These are phyloP conservation scores for Clavispora santaluciae DNA, from an alignment of 805 yeast genomes.

Conservation along the genomic window DNA sequence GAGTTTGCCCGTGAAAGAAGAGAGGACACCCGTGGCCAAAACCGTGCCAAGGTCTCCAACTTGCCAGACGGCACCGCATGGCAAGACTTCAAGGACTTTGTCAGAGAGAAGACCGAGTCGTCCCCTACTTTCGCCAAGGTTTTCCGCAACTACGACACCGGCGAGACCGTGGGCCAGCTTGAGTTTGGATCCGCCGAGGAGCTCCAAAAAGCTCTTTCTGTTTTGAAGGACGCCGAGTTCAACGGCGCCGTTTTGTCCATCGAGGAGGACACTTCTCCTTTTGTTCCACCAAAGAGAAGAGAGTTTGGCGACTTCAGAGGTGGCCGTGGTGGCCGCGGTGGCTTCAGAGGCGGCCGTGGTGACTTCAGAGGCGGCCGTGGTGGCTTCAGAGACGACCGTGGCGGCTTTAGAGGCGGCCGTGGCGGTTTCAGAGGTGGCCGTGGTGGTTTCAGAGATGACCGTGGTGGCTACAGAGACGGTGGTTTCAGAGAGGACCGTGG, in stretches of 20 bases:
- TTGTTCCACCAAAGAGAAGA: slow-evolving; percentile 48
- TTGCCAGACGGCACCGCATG: slow-evolving; percentile 75
- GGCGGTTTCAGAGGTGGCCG: slow-evolving; percentile 30
- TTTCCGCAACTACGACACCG: slow-evolving; percentile 45
- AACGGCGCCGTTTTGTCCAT: slow-evolving; percentile 66
- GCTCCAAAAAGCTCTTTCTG: slow-evolving; percentile 66
- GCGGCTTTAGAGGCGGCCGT: slow-evolving; percentile 39
- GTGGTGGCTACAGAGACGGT: slow-evolving; percentile 26
- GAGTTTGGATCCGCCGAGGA: slow-evolving; percentile 66
- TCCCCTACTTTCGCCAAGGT: slow-evolving; percentile 58
- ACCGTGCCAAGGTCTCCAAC: slow-evolving; percentile 63
- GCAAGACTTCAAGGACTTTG: slow-evolving; percentile 89
- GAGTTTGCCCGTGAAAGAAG: slow-evolving; percentile 54
- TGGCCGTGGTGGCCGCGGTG: slow-evolving; percentile 46
- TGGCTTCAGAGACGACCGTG: slow-evolving; percentile 15
- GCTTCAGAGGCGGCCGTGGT: slow-evolving; percentile 26
- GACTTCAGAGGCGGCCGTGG: slow-evolving; percentile 17
- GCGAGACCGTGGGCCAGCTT: slow-evolving; percentile 45
- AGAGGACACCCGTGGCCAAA: slow-evolving; percentile 64
- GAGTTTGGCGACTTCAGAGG: slow-evolving; percentile 20
- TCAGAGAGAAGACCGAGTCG: slow-evolving; percentile 64
- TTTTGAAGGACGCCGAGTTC: slow-evolving; percentile 66
- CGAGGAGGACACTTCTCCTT: slow-evolving; percentile 72
- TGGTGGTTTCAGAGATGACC: slow-evolving; percentile 7
- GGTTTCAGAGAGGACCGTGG: slow-evolving; percentile 23